A percentile compares a stretch with the other conserved stretches of the same genome.
Conservation (phyloP, 1,284 basidiomycete species). For the Microstroma glucosiphilum region DNA sequence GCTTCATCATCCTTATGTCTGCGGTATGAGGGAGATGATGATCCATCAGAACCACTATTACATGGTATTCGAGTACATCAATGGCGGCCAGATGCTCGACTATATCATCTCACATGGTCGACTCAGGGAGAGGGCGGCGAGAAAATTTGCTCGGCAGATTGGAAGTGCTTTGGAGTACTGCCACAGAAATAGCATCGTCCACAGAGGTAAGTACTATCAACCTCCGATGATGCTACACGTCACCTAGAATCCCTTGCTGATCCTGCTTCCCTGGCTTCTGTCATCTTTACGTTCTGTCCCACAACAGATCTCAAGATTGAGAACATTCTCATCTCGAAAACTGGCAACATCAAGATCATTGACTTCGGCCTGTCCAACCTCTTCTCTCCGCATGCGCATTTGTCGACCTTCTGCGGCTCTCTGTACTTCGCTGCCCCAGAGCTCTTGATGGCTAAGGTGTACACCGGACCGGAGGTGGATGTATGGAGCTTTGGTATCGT, state of each 20-base stretch:
- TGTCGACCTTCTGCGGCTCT: constrained; percentile 93
- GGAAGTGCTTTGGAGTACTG: constrained; percentile 93
- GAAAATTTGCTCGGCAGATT: constrained; percentile 95
- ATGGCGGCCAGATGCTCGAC: constrained; percentile 98
- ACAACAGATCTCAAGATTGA: constrained; percentile 85
- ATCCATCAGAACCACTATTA: constrained; percentile 70
- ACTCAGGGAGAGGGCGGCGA: constrained; percentile 83
- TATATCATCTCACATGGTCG: constrained; percentile 99
- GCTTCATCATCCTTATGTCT: constrained; percentile 95
- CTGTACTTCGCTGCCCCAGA: constrained; percentile 98
- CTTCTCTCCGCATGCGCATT: constrained; percentile 75
- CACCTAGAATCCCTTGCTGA: neutral
- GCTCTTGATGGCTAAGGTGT: constrained; percentile 88
- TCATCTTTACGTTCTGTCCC: too few species aligned
- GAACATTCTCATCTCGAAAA: constrained; percentile 97
- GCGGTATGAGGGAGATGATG: constrained; percentile 93
- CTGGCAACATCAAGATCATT: constrained; percentile 99
- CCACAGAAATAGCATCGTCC: constrained; percentile 93
- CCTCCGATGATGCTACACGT: neutral
- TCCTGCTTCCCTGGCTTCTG: neutral
- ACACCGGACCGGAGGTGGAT: constrained; percentile 95
- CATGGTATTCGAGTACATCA: constrained; percentile 98
- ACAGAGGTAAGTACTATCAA: constrained; percentile 58
- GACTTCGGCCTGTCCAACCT: constrained; percentile 97
- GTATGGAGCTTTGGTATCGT: constrained; percentile 99